Percentiles rank a stretch among this genome's conserved stretches.
phyloP scores from a whole-genome alignment of 148 eudicot genomes.

The Rhododendron vialii region DNA sequence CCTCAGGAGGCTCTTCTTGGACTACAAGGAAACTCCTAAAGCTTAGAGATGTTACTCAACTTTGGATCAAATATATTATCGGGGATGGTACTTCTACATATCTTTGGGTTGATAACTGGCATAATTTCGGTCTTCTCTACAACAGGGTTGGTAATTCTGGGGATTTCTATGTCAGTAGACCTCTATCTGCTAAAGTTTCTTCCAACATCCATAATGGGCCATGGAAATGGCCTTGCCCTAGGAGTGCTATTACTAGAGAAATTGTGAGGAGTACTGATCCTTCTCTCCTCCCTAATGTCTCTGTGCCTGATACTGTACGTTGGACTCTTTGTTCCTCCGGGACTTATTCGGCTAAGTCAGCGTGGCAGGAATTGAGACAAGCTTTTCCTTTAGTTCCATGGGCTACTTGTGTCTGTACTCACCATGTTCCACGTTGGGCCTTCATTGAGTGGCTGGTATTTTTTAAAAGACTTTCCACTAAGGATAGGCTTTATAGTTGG shows the following conservation, averaged over 20 bases:
- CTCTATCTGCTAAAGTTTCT: neutral
- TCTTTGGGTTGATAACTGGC: neutral
- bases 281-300: neutral
- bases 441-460: neutral
- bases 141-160: neutral
- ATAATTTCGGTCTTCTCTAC: neutral
- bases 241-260: neutral
- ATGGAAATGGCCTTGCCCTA: neutral
- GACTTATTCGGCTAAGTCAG: too few species aligned
- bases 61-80: neutral
- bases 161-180: neutral
- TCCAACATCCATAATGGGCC: neutral
- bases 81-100: neutral
- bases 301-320: neutral
- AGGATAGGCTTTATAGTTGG: neutral
- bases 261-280: neutral
- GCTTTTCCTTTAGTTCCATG: too few species aligned
- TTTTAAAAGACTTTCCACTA: too few species aligned
- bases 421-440: too few species aligned
- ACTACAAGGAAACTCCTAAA: neutral
- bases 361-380: too few species aligned
- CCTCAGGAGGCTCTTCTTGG: neutral
- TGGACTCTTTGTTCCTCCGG: too few species aligned
- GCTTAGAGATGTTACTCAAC: neutral
- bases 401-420: too few species aligned